Conservation (phyloP, 2,329 filamentous ascomycete species). For the Aspergillus pseudonomiae region DNA sequence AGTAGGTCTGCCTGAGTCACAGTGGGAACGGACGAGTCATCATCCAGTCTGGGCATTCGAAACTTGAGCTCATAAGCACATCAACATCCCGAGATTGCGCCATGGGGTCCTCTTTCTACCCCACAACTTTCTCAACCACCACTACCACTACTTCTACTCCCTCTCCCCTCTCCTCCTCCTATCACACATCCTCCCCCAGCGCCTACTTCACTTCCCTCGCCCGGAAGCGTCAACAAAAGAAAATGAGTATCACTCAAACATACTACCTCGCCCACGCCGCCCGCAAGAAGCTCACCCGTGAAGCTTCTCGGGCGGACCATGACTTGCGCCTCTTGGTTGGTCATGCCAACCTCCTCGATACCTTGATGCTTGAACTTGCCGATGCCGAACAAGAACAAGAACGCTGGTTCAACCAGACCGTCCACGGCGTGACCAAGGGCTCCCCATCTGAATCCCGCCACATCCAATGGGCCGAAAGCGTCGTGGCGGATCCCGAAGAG, state of each 20-base stretch:
- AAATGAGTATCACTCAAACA: slow-evolving; percentile 97
- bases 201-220: slow-evolving; percentile 46
- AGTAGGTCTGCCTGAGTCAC: slow-evolving; percentile 34
- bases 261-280: slow-evolving; percentile 98
- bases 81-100: slow-evolving; percentile 25
- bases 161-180: slow-evolving; percentile 24
- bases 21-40: slow-evolving; percentile 32
- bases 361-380: slow-evolving; percentile 86
- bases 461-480: slow-evolving; percentile 84
- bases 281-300: slow-evolving; percentile 89
- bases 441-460: slow-evolving; percentile 63
- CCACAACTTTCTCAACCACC: slow-evolving; percentile 17
- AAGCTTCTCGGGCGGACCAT: slow-evolving; percentile 89
- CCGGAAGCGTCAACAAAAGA: slow-evolving; percentile 63
- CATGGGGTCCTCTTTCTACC: slow-evolving; percentile 26
- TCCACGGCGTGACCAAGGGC: slow-evolving; percentile 69
- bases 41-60: slow-evolving; percentile 12
- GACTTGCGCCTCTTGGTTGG: slow-evolving; percentile 93
- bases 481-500: slow-evolving; percentile 73
- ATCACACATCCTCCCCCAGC: slow-evolving; percentile 33
- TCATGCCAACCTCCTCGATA: slow-evolving; percentile 97
- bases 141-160: slow-evolving; percentile 21
- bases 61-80: slow-evolving; percentile 31
- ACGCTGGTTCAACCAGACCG: slow-evolving; percentile 95
- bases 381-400: slow-evolving; percentile 96